These are phyloP conservation scores for Auricularia cornea DNA, from an alignment of 768 basidiomycete species.

Conservation along the genomic window DNA sequence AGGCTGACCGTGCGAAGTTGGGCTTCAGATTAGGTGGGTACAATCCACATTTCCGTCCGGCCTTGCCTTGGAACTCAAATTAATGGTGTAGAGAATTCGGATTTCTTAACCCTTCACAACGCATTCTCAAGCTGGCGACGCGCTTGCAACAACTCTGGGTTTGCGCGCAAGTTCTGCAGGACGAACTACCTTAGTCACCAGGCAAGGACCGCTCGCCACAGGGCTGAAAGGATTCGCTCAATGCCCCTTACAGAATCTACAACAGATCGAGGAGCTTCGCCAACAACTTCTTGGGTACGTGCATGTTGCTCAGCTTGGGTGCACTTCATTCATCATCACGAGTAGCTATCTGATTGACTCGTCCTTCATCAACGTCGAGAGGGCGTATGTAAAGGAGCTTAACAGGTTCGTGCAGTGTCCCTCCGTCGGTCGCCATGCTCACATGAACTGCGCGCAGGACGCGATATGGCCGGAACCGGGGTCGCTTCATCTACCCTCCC, in stretches of 20 bases:
- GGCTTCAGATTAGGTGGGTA: conserved; percentile 73
- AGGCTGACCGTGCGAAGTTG: conserved; percentile 77
- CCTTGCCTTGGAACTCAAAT: too few species aligned
- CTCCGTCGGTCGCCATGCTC: neutral
- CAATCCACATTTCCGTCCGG: conserved; percentile 13
- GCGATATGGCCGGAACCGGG: conserved; percentile 64
- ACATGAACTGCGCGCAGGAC: conserved; percentile 34
- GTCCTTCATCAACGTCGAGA: conserved; percentile 65
- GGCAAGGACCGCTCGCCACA: conserved; percentile 29
- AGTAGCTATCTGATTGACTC: conserved; percentile 82
- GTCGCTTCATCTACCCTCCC: conserved; percentile 71
- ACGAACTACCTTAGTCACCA: conserved; percentile 77
- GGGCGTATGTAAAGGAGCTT: conserved; percentile 57
- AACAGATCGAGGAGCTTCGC: conserved; percentile 93
- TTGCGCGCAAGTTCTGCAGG: conserved; percentile 69
- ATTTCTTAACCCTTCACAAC: conserved; percentile 89
- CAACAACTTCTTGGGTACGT: conserved; percentile 75
- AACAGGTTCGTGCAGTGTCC: conserved; percentile 44
- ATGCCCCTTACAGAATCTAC: conserved; percentile 54
- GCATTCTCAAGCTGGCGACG: conserved; percentile 84
- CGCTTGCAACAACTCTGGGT: conserved; percentile 53
- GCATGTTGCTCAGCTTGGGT: conserved; percentile 12
- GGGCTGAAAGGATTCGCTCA: neutral
- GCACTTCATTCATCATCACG: conserved; percentile 3
- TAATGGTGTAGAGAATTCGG: conserved; percentile 64